phyloP scores from a whole-genome alignment of 2,329 filamentous ascomycete genomes.

The Fusarium miscanthi region DNA sequence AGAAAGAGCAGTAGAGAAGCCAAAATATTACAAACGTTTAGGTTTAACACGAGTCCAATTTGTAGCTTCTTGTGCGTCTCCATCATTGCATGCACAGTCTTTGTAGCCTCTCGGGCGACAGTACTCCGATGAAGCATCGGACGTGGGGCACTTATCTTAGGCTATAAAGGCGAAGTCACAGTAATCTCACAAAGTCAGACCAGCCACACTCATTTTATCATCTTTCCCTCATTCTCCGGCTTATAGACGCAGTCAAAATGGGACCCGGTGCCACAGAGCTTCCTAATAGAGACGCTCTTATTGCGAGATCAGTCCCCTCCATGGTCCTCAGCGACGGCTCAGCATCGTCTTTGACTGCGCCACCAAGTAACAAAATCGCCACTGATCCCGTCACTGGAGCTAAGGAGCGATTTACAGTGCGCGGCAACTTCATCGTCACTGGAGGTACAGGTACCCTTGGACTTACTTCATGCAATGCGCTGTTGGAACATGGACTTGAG shows the following conservation, averaged over 20 bases:
- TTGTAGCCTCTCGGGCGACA: not conserved
- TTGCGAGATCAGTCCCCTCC: not conserved
- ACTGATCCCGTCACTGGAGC: not conserved
- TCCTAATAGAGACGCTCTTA: not conserved
- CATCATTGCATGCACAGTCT: not conserved
- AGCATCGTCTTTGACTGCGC: not conserved
- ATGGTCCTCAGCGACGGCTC: not conserved
- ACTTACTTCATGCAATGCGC: not conserved
- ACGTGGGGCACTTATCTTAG: not conserved
- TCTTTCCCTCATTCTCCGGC: too few relatives aligned
- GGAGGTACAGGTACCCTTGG: not conserved
- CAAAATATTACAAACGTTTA: not conserved
- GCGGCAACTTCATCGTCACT: not conserved
- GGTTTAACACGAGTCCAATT: not conserved
- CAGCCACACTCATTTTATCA: too few relatives aligned
- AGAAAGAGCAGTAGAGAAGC: accelerated
- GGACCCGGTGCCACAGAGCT: not conserved
- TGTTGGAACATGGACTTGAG: not conserved
- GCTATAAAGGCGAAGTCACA: not conserved
- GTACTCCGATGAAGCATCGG: not conserved
- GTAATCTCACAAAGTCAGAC: accelerated
- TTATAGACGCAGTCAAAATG: not conserved
- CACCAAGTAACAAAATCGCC: not conserved
- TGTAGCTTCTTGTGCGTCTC: not conserved
- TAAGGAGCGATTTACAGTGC: not conserved